Evolutionary conservation across 345 rosid species (phyloP), one percentile per base, ranked within the genome.

Genomic region (Syzygium oleosum): DNA sequence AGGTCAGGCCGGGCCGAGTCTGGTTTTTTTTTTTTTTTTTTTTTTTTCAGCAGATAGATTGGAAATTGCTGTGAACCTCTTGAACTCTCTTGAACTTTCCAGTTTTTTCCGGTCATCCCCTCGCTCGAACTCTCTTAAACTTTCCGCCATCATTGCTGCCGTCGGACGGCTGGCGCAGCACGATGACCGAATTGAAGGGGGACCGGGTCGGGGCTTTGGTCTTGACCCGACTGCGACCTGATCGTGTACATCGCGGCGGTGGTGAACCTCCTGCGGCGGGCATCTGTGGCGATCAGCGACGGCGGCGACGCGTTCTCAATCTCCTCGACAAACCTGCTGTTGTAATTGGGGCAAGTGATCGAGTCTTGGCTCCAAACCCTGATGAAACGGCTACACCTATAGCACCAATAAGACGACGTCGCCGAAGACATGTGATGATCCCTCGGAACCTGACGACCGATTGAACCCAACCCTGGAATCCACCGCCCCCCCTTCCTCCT

Each of bases 341-440:
- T 92, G 94, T 98, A 97, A 77, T 93, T 97, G 13, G 98, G 98
- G 86, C 99, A 97, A 23, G 92, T 88, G 25, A 92, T 88, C 12
- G 92, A 59, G 31, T 93, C 94, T 22, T 56, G 94, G 88, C 87
- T 92, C 92, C 90, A 89, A 19, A 93, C 91, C 90, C 91, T 92
- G 43, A 97, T 91, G 88, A 95, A 93, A 9, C 98, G 93, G 92
- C 84, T 95, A 89, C 99, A 97, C 63, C 98, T 87, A 77, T 97
- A 93, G 87, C 99, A 97, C 99, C 99, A n/a, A n/a, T n/a, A n/a
- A n/a, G n/a, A n/a, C n/a, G 97, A 93, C 65, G 95, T 63, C 87
- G 96, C 88, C 23, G 94, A 87, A 68, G 98, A 92, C 95, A 95
- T 95, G 87, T 79, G 87, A 85, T 87, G 87, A 89, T 88, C 90